These are phyloP conservation scores for Marasmius fiardii DNA, from an alignment of 1,284 basidiomycete genomes.

Conservation along the genomic window DNA sequence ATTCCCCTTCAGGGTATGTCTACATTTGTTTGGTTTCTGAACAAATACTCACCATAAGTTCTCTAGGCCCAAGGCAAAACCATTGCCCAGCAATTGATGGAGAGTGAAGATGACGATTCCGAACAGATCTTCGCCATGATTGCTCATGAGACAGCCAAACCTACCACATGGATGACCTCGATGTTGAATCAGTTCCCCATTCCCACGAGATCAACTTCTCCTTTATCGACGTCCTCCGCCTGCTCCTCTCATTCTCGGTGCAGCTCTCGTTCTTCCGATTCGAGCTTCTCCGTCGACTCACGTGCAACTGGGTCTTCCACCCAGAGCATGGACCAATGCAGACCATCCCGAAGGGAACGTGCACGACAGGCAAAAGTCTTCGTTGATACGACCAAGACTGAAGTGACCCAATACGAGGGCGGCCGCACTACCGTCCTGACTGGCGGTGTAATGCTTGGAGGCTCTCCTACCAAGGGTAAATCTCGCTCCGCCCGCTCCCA, in stretches of 20 bases:
- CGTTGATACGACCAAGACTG: conserved; percentile 66
- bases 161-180: conserved; percentile 66
- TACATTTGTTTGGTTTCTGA: background rate
- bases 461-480: conserved; percentile 30
- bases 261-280: conserved; percentile 71
- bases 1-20: conserved; percentile 15
- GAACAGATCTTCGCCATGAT: conserved; percentile 72
- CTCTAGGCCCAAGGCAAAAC: conserved; percentile 44
- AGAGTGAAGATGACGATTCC: conserved; percentile 64
- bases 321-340: conserved; percentile 29
- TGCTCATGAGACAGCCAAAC: conserved; percentile 56
- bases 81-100: conserved; percentile 66
- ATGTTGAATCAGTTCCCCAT: conserved; percentile 55
- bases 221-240: conserved; percentile 54
- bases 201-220: conserved; percentile 60
- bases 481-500: conserved; percentile 16
- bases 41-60: background rate
- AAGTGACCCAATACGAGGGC: conserved; percentile 79
- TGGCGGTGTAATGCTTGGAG: conserved; percentile 80
- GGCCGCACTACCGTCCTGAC: conserved; percentile 83
- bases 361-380: conserved; percentile 65
- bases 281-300: conserved; percentile 48
- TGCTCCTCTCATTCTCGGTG: conserved; percentile 66
- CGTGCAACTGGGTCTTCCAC: conserved; percentile 39
- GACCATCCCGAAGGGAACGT: conserved; percentile 63